phyloP scores from a whole-genome alignment of 768 basidiomycete species.

The Suillus weaverae region DNA sequence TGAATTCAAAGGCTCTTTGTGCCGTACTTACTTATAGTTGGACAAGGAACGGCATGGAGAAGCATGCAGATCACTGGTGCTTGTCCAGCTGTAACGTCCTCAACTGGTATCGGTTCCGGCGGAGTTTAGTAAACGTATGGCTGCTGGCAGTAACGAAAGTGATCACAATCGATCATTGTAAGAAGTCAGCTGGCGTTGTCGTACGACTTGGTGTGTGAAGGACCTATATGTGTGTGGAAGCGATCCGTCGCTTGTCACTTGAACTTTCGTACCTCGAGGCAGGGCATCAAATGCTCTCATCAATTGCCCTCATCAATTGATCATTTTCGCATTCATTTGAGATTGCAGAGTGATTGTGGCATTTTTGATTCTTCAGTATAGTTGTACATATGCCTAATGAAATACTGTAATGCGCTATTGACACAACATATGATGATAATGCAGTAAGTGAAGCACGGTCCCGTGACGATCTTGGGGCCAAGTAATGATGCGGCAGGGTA shows the following conservation, averaged over 20 bases:
- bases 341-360: conserved; percentile 23
- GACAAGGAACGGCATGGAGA: conserved; percentile 10
- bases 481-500: conserved; percentile 21
- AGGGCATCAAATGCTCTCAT: background rate
- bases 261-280: background rate
- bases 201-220: background rate
- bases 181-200: background rate
- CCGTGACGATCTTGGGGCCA: conserved; percentile 4
- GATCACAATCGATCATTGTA: background rate
- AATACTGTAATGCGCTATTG: conserved; percentile 35
- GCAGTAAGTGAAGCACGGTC: conserved; percentile 15
- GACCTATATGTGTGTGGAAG: background rate
- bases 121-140: conserved; percentile 15
- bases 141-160: background rate
- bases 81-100: conserved; percentile 2
- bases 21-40: background rate
- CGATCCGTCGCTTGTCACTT: background rate
- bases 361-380: conserved; percentile 28
- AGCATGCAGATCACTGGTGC: background rate
- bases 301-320: conserved; percentile 2
- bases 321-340: background rate
- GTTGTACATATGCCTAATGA: conserved; percentile 36
- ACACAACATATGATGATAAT: conserved; percentile 35
- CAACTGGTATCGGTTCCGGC: conserved; percentile 15
- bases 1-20: background rate